These are phyloP conservation scores for Populus nigra DNA, from an alignment of 345 rosid species.

Conservation along the genomic window DNA sequence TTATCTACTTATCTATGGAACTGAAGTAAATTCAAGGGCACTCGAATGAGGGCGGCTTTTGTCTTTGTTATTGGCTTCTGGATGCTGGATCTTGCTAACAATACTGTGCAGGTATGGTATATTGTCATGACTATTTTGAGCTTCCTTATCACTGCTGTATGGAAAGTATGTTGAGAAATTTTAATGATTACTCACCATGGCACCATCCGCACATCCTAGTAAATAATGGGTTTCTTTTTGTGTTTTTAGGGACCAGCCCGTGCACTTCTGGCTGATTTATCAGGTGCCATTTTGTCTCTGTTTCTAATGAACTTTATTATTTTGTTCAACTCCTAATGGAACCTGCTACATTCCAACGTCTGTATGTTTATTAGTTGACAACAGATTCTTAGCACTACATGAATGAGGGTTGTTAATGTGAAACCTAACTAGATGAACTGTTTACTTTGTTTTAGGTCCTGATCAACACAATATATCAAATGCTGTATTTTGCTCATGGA, in stretches of 20 bases:
- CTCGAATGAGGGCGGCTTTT: constrained; percentile 78
- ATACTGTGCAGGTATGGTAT: constrained; percentile 78
- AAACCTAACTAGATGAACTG: constrained; percentile 13
- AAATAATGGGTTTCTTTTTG: constrained; percentile 17
- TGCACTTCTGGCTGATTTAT: constrained; percentile 89
- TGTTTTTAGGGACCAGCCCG: constrained; percentile 91
- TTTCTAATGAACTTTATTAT: background rate
- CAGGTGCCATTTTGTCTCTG: constrained; percentile 43
- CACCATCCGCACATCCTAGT: background rate
- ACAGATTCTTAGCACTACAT: background rate
- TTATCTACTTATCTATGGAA: constrained; percentile 11
- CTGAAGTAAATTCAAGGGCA: constrained; percentile 85
- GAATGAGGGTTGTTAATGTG: background rate
- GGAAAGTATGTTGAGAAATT: background rate
- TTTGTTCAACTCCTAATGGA: background rate
- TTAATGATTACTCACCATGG: background rate
- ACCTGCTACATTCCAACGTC: background rate
- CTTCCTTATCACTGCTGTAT: background rate
- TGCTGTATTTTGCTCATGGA: constrained; percentile 95
- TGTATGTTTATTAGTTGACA: background rate
- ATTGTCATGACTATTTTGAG: constrained; percentile 4
- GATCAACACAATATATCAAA: constrained; percentile 90
- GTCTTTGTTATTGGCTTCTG: constrained; percentile 90
- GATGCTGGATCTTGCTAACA: constrained; percentile 98
- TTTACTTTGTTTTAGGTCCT: constrained; percentile 52